Conservation (phyloP, 768 basidiomycete genomes). For the Agaricus bisporus region DNA sequence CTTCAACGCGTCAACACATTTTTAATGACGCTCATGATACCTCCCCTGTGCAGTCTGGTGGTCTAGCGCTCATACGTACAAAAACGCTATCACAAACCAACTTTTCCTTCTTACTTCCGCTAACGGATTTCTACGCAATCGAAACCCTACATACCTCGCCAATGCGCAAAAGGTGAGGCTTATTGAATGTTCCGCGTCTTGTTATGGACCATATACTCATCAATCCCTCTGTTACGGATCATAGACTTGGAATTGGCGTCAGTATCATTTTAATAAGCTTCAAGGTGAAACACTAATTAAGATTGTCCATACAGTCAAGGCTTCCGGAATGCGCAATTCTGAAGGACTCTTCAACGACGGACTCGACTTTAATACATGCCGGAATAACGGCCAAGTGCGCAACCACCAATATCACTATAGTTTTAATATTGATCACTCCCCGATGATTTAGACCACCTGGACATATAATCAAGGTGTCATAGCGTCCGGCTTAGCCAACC, state of each 20-base stretch:
- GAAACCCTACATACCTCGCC: conserved; percentile 33
- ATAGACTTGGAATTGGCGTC: conserved; percentile 33
- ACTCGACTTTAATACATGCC: conserved; percentile 27
- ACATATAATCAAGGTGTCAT: conserved; percentile 58
- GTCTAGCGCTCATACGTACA: conserved; percentile 48
- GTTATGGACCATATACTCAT: not conserved
- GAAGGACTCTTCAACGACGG: conserved; percentile 42
- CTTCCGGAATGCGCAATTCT: conserved; percentile 40
- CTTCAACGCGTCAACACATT: not conserved
- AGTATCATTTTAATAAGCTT: conserved; percentile 11
- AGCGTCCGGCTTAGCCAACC: conserved; percentile 44
- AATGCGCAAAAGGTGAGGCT: conserved; percentile 40
- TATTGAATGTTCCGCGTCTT: not conserved
- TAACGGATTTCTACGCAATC: conserved; percentile 33
- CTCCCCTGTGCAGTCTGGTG: conserved; percentile 41
- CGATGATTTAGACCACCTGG: conserved; percentile 41
- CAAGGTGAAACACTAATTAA: not conserved
- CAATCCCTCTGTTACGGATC: not conserved
- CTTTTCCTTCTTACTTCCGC: conserved; percentile 49
- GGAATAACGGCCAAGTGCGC: conserved; percentile 38
- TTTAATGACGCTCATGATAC: not conserved
- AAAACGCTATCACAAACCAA: conserved; percentile 58
- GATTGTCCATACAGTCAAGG: conserved; percentile 23
- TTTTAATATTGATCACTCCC: not conserved
- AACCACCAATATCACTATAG: not conserved